Evolutionary conservation across 129 eudicot genomes (phyloP).

Genomic region (Mikania micrantha): DNA sequence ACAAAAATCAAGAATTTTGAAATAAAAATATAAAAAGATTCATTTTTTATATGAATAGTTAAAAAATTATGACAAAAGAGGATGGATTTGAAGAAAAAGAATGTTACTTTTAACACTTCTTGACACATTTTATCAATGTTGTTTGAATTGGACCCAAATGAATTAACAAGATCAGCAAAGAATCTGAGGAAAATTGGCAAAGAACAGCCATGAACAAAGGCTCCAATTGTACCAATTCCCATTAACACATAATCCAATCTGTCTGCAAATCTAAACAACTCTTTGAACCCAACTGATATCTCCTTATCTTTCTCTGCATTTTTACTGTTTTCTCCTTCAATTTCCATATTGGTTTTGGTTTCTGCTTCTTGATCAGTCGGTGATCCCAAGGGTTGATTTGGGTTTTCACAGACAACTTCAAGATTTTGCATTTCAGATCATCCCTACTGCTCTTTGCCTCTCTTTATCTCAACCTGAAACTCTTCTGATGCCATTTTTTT

Average conservation of each 20-base stretch:
- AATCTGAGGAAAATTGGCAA: conserved; percentile 78
- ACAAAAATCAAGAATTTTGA: conserved; percentile 3
- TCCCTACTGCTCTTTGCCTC: conserved; percentile 57
- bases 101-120: conserved; percentile 1
- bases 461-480: conserved; percentile 51
- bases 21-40: background rate
- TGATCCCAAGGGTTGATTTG: conserved; percentile 31
- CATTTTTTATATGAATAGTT: background rate
- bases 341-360: conserved; percentile 22
- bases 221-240: conserved; percentile 83
- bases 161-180: conserved; percentile 85
- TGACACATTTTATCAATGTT: conserved; percentile 81
- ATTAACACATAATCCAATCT: conserved; percentile 73
- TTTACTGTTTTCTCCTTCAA: conserved; percentile 27
- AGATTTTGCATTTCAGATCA: conserved; percentile 84
- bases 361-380: conserved; percentile 12
- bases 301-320: conserved; percentile 26
- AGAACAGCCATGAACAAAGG: conserved; percentile 95
- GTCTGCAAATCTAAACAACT: conserved; percentile 92
- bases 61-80: background rate
- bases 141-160: conserved; percentile 87
- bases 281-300: conserved; percentile 41
- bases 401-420: conserved; percentile 58
- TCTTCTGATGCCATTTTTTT: conserved; percentile 48
- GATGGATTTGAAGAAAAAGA: background rate